A percentile compares a stretch with the other conserved stretches of the same genome.
These are phyloP conservation scores for Botrytis fragariae DNA, from an alignment of 2,329 filamentous ascomycete genomes.

Conservation along the genomic window DNA sequence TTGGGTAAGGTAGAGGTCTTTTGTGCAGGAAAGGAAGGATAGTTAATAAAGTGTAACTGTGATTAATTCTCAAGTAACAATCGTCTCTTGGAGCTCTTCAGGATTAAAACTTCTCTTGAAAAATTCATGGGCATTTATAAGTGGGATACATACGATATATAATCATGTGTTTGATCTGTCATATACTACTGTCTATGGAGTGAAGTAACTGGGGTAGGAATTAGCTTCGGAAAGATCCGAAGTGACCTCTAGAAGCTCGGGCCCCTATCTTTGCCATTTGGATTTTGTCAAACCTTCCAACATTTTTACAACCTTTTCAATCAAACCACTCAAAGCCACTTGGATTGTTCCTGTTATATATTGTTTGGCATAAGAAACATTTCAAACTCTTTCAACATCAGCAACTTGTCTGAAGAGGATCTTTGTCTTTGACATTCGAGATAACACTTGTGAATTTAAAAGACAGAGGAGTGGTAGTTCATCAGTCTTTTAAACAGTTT, in stretches of 20 bases:
- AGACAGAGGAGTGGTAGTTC: background rate
- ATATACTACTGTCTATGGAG: background rate
- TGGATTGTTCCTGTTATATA: background rate
- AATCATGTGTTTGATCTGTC: background rate
- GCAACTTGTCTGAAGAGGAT: background rate
- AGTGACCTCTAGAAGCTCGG: background rate
- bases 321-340: background rate
- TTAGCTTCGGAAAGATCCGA: slow-evolving; percentile 6
- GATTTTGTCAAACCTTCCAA: background rate
- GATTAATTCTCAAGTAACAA: background rate
- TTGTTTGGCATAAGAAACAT: background rate
- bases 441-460: background rate
- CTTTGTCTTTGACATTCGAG: background rate
- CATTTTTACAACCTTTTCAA: background rate
- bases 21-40: background rate
- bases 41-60: background rate
- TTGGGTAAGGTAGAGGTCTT: background rate
- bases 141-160: background rate
- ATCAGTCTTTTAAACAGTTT: background rate
- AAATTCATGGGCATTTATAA: background rate
- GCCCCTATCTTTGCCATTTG: background rate
- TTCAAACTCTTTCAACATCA: background rate
- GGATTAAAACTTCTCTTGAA: background rate
- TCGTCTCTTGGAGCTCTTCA: background rate
- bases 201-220: background rate